Evolutionary conservation across 148 eudicot species (phyloP).

Genomic region (Vaccinium myrtillus): DNA sequence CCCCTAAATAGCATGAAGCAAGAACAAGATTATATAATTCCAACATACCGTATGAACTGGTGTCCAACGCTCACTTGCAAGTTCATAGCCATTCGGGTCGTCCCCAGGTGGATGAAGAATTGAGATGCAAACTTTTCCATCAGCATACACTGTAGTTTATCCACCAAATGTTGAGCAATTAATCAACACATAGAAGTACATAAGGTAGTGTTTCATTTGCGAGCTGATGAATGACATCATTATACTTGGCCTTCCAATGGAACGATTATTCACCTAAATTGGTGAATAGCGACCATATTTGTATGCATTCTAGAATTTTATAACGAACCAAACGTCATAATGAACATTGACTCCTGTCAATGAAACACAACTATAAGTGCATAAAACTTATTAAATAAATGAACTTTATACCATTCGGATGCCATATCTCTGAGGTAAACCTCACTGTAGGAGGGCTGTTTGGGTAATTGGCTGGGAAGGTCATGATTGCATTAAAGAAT

Average conservation of each 20-base stretch:
- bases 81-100: constrained; percentile 98
- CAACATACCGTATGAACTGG: constrained; percentile 92
- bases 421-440: constrained; percentile 87
- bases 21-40: not conserved
- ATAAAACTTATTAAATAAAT: not conserved
- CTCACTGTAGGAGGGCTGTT: constrained; percentile 79
- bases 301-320: not conserved
- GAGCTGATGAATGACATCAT: not conserved
- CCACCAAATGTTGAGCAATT: constrained; percentile 8
- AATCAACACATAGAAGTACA: not conserved
- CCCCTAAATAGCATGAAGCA: not conserved
- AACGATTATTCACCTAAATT: not conserved
- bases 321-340: not conserved
- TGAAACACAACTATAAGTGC: not conserved
- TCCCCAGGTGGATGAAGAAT: constrained; percentile 99
- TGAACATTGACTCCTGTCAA: not conserved
- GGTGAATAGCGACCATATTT: not conserved
- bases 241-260: not conserved
- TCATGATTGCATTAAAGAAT: constrained; percentile 83
- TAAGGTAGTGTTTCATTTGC: not conserved
- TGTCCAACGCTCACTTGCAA: constrained; percentile 99
- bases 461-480: constrained; percentile 69
- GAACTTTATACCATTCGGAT: constrained; percentile 70
- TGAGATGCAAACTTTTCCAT: constrained; percentile 95
- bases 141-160: constrained; percentile 62